Evolutionary conservation across 139 green algal genomes (phyloP).

Genomic region (Dunaliella sp.): DNA sequence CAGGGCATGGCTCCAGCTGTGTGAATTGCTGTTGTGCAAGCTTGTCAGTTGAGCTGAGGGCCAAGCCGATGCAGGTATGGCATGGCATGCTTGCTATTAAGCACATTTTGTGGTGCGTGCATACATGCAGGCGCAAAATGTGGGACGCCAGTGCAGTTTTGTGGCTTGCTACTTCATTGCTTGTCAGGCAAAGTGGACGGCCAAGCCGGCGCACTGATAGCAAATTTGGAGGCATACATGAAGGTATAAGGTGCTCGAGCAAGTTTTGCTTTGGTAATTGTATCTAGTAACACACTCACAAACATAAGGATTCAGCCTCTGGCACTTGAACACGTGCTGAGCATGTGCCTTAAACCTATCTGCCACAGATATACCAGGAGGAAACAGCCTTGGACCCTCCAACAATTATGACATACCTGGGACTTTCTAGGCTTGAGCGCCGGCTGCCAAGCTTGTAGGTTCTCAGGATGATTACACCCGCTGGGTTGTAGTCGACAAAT

Average conservation of each 20-base stretch:
- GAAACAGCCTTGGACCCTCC: background rate
- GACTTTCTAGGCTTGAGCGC: slow-evolving; percentile 63
- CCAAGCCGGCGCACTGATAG: too few species aligned
- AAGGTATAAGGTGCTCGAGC: background rate
- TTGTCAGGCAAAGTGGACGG: too few species aligned
- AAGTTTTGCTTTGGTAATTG: background rate
- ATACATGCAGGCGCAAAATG: too few species aligned
- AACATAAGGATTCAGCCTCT: background rate
- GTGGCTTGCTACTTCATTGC: too few species aligned
- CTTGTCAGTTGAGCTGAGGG: background rate
- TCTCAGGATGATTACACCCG: slow-evolving; percentile 57
- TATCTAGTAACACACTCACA: background rate
- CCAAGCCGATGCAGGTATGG: background rate
- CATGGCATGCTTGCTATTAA: too few species aligned
- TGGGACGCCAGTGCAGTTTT: too few species aligned
- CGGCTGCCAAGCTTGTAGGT: slow-evolving; percentile 74
- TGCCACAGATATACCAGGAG: background rate
- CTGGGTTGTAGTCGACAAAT: slow-evolving; percentile 91
- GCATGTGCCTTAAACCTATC: background rate
- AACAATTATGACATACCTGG: slow-evolving; percentile 45
- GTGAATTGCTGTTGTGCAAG: background rate
- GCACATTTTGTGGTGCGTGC: too few species aligned
- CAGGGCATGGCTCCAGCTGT: too few species aligned
- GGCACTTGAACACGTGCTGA: background rate
- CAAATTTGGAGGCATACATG: too few species aligned